phyloP scores from a whole-genome alignment of 2,329 filamentous ascomycete genomes.

The Cercospora sp. region DNA sequence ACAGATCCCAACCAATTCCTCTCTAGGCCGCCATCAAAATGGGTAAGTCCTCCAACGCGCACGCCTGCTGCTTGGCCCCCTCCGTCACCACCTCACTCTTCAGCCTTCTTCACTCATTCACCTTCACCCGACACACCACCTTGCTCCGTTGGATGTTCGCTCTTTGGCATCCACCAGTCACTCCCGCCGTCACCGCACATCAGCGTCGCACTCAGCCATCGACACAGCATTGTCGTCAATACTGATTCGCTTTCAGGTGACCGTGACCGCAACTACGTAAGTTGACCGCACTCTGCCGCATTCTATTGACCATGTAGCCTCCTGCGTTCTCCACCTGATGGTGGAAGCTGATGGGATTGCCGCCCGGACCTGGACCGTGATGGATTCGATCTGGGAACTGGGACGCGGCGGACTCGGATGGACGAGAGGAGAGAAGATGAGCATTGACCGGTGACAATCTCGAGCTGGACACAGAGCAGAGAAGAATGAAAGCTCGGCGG shows the following conservation, averaged over 20 bases:
- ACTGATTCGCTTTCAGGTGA: constrained; percentile 15
- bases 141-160: background rate
- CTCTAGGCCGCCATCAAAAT: constrained; percentile 14
- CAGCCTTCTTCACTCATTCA: constrained; percentile 1
- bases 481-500: constrained; percentile 10
- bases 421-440: constrained; percentile 15
- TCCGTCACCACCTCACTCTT: background rate
- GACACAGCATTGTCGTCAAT: background rate
- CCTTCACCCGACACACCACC: background rate
- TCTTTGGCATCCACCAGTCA: constrained; percentile 7
- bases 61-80: background rate
- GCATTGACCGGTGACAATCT: constrained; percentile 10
- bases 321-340: constrained; percentile 15
- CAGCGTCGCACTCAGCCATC: background rate
- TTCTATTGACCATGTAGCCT: constrained; percentile 15
- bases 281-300: constrained; percentile 7
- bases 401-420: constrained; percentile 22
- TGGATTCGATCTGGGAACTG: constrained; percentile 24
- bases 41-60: constrained; percentile 17
- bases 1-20: constrained; percentile 16
- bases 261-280: constrained; percentile 26
- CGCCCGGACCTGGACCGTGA: constrained; percentile 24
- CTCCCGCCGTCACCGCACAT: background rate
- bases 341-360: background rate
- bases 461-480: constrained; percentile 15